Evolutionary conservation across 257 asterid species (phyloP), one percentile per base, ranked within the genome.

Genomic region (Nicotiana attenuata): DNA sequence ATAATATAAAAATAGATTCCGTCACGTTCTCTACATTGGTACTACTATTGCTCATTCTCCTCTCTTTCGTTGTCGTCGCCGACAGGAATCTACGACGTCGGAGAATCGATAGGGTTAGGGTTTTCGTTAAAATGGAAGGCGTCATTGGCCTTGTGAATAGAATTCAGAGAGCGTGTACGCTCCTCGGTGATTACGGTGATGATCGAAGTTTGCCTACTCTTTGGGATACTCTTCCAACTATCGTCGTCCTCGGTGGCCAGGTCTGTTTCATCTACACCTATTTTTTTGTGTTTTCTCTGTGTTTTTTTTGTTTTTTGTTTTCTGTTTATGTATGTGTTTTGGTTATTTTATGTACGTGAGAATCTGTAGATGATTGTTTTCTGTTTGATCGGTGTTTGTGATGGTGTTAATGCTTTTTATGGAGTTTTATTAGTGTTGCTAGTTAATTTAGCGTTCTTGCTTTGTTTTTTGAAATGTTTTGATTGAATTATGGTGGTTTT

Each of bases 231-330:
- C 89, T 88, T 38, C 91, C 91, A 7, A 84, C 91, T 9, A 78
- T 88, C 80, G 89, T 84, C 75, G 91, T 88, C 66, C 85, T 88
- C 65, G 91, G 91, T 17, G 91, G 91, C 63, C 89, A 88, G 88
- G 91, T 88, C 5, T 8, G 55, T n/a, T 28, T 75, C 64, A n/a
- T 45, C 0, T 19, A 2, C 4, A 19, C 31, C 13, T 78, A 16
- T 8, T 5, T 17, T 13, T 60, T 7, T 50, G 9, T 22, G 81
- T 4, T 16, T 63, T 53, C 16, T 11, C 15, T 3, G 41, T 68
- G 26, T 16, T 41, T 50, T 50, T 78, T 60, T 1, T 33, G 82
- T 4, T 3, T 53, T 17, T 38, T 55, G 59, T 45, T 38, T 76
- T 10, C 6, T 28, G 57, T 53, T 38, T 8, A 17, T 3, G 19